Percentiles rank a stretch among this genome's conserved stretches.
Evolutionary conservation across 352 stramenopile genomes (phyloP).

Genomic region (Pythium sukuiense): DNA sequence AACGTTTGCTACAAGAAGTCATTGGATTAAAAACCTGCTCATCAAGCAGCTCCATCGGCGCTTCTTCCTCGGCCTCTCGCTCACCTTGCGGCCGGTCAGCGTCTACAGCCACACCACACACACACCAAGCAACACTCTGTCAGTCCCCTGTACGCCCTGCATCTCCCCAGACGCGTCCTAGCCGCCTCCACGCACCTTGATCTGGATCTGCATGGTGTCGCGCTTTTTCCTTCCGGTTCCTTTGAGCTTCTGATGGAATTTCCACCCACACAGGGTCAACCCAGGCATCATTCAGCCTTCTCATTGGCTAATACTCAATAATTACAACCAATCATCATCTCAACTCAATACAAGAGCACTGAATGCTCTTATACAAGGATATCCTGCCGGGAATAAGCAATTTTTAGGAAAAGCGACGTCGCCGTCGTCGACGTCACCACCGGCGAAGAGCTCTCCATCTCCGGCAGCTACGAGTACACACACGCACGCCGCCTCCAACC

Average conservation of each 20-base stretch:
- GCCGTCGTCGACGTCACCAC: background rate
- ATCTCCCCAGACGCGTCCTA: background rate
- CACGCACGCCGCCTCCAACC: background rate
- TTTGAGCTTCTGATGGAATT: constrained; percentile 7
- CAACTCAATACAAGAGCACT: background rate
- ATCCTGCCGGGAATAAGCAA: background rate
- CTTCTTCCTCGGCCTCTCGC: background rate
- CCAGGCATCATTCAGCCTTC: background rate
- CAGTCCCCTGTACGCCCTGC: background rate
- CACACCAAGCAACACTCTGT: background rate
- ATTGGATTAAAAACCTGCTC: background rate
- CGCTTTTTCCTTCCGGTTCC: constrained; percentile 13
- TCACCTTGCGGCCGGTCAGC: constrained; percentile 80
- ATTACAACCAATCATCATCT: background rate
- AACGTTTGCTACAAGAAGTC: constrained; percentile 69
- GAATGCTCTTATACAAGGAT: background rate
- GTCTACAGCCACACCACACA: constrained; percentile 42
- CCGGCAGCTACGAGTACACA: background rate
- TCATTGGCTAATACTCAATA: background rate
- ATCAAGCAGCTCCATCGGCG: background rate
- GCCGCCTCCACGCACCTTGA: constrained; percentile 54
- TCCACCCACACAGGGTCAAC: background rate
- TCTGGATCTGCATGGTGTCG: constrained; percentile 78
- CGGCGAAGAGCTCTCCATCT: background rate
- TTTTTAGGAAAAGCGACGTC: background rate